Evolutionary conservation across 1,139 yeast species (phyloP), one percentile per base, ranked within the genome.

Genomic region (Hansenula sp.): DNA sequence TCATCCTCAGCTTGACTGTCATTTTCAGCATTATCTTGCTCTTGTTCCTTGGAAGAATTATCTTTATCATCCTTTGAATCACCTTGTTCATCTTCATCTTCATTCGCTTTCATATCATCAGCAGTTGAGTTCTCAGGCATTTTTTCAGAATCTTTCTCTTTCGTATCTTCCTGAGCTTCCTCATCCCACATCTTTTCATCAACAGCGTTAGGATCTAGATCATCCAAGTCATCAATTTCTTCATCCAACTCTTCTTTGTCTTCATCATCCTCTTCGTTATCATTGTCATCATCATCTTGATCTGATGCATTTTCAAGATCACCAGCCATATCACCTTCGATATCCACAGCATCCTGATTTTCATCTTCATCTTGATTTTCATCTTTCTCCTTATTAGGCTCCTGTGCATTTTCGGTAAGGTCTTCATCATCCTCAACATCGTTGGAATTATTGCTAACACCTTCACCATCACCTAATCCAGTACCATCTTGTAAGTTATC

Each of bases 101-200:
- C 75, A 39, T 75, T 71, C 4, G 84, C 89, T 55, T 81, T 77
- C 65, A 82, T 72, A 40, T 82, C 80, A 44, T 82, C 82, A 39
- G 75, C 70, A 22, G 71, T 68, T 2, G 78, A 65, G 43, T 75
- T 69, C 22, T 80, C 79, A 1, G 87, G 82, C 61, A 80, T 67
- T 41, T 77, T 70, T 28, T 85, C 89, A 17, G 88, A 75, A 36
- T 82, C 83, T 56, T 83, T 82, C 54, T 83, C 88, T 55, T 83
- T 81, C 32, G 75, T 73, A 41, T 80, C 79, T 12, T 85, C 90
- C 42, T 80, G 75, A 13, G 85, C 85, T 60, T 90, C 89, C 56
- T 89, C 97, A 56, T 92, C 95, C 98, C 98, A 92, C 96, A 92
- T 87, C 66, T 92, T 92, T 53, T 94, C 98, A 61, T 94, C 98